Percentiles rank a stretch among this genome's conserved stretches.
Conservation (phyloP, 345 rosid genomes). For the Ceriops decandra region DNA sequence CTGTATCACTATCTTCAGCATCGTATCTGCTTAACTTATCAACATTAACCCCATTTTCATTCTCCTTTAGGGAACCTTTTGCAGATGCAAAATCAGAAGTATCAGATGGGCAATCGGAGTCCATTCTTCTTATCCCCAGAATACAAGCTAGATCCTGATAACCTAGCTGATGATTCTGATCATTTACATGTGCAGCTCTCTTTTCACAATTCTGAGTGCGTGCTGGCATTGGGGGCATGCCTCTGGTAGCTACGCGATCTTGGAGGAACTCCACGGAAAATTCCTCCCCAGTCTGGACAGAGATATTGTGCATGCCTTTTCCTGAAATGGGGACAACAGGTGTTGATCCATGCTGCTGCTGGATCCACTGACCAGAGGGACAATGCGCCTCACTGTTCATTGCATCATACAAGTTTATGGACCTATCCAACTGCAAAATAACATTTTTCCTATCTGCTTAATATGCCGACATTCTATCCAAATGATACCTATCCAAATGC, state of each 20-base stretch:
- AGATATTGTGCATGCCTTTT: conserved; percentile 36
- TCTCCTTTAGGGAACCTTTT: conserved; percentile 30
- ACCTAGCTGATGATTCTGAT: conserved; percentile 36
- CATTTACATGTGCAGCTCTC: conserved; percentile 26
- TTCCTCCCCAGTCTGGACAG: conserved; percentile 62
- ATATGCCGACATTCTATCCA: conserved; percentile 17
- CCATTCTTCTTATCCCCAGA: conserved; percentile 52
- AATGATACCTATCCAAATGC: neutral
- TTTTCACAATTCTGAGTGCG: conserved; percentile 22
- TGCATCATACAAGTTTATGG: conserved; percentile 15
- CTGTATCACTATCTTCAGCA: conserved; percentile 33
- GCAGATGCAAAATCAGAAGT: conserved; percentile 40
- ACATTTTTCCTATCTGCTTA: conserved; percentile 12
- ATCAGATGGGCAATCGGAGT: conserved; percentile 49
- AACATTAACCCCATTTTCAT: conserved; percentile 36
- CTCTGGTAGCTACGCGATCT: conserved; percentile 35
- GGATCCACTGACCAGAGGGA: conserved; percentile 32
- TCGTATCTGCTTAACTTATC: conserved; percentile 35
- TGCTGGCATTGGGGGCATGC: conserved; percentile 19
- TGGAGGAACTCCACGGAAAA: conserved; percentile 59
- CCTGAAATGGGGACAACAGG: conserved; percentile 23
- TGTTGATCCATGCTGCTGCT: conserved; percentile 25
- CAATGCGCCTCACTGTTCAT: conserved; percentile 30
- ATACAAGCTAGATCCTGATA: conserved; percentile 43
- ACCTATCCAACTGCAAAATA: conserved; percentile 15